Conservation (phyloP, 441 rosid genomes). For the Syzygium malaccense region DNA sequence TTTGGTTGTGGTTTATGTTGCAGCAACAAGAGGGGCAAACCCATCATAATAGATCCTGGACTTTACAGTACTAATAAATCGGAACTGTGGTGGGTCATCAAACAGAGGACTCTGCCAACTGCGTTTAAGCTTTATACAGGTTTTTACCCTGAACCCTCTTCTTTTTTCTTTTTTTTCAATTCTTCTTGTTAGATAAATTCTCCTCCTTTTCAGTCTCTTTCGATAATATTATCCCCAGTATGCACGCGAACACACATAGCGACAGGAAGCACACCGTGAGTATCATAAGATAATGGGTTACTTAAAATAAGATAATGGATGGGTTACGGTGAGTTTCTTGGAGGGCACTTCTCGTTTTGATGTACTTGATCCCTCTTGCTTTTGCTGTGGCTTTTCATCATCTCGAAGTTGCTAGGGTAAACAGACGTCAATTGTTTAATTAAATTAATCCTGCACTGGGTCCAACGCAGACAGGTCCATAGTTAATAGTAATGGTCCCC, state of each 20-base stretch:
- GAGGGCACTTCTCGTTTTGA: background rate
- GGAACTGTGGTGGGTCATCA: constrained; percentile 72
- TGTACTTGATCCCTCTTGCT: background rate
- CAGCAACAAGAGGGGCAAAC: constrained; percentile 86
- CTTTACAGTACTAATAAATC: constrained; percentile 71
- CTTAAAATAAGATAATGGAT: background rate
- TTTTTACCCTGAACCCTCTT: constrained; percentile 4
- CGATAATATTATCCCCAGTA: background rate
- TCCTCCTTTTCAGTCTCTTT: background rate
- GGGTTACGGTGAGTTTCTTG: background rate
- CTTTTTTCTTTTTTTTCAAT: background rate
- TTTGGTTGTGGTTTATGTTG: background rate
- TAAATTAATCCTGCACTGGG: background rate
- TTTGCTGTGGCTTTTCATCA: background rate
- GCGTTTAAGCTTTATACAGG: constrained; percentile 95
- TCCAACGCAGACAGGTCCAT: background rate
- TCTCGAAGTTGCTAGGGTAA: background rate
- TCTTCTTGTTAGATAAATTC: background rate
- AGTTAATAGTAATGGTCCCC: background rate
- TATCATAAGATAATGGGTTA: background rate
- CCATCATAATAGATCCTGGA: constrained; percentile 83
- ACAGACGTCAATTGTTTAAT: background rate
- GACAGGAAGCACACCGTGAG: background rate
- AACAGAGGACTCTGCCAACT: constrained; percentile 79
- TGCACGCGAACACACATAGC: background rate